phyloP scores from a whole-genome alignment of 305 asterid genomes.

The Solanum chacoense region DNA sequence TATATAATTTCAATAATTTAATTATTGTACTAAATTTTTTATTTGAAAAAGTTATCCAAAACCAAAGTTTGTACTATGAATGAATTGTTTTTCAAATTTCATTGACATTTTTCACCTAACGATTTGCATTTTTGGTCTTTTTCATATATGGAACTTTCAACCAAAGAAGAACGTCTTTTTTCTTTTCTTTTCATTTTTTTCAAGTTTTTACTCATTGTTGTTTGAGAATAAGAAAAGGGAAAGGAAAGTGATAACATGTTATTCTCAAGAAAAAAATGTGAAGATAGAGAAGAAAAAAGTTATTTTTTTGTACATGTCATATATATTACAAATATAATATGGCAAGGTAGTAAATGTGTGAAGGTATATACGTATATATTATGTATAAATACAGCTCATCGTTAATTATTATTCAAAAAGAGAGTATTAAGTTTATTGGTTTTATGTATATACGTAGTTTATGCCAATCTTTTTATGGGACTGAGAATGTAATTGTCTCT shows the following conservation, averaged over 20 bases:
- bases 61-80: neutral
- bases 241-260: too few relatives aligned
- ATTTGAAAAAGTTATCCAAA: neutral
- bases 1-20: neutral
- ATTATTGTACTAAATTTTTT: neutral
- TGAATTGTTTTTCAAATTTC: neutral
- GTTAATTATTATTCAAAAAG: neutral
- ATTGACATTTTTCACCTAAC: constrained; percentile 23
- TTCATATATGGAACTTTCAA: neutral
- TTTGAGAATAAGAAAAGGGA: neutral
- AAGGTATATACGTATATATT: neutral
- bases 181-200: neutral
- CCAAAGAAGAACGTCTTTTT: neutral
- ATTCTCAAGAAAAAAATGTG: neutral
- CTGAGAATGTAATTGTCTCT: rapidly evolving
- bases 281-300: neutral
- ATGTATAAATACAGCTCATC: neutral
- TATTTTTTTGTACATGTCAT: neutral
- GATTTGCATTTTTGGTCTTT: neutral
- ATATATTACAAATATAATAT: too few relatives aligned
- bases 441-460: neutral
- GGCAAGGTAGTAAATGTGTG: neutral
- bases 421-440: neutral
- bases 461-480: neutral
- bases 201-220: neutral